Evolutionary conservation across 768 basidiomycete species (phyloP), one percentile per base, ranked within the genome.

Genomic region (Hypholoma sublateritium): DNA sequence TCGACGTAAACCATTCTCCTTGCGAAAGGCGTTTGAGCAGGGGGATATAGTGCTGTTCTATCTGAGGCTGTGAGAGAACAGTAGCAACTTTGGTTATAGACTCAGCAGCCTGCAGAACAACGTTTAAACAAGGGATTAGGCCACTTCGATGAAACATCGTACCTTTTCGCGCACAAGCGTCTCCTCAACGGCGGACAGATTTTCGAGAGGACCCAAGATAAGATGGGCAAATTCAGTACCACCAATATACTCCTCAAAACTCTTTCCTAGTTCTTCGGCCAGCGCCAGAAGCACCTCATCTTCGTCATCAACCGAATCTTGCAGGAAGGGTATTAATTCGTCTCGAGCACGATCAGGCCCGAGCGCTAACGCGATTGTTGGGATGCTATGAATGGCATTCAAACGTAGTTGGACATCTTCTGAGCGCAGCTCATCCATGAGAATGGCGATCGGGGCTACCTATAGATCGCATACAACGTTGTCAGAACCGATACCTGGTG

Each of bases 231-330:
- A 80, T 58, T 91, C 89, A 24, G 82, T 82, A 13, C 97, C 97
- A 34, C 97, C 97, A 53, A 98, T 84, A 70, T 97, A 98, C 60
- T 98, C 92, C 66, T 94, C 89, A 64, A 98, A 96, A 68, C 83
- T 87, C 69, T 83, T 83, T 41, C 97, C 97, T 19, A 99, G 77
- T 70, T 98, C 97, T 64, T 98, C 96, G 17, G 96, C 94, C 50
- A 99, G 79, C 5, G 95, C 96, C 44, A 99, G 81, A 41, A 99
- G 79, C 28, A 99, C 95, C 68, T 99, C 97, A 72, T 99, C 97
- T 74, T 99, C 97, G 67, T 99, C 97, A 72, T 99, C 97, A 62
- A 99, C 87, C n/a, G 94, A 95, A 68, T 99, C 96, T 76, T 95
- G 93, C 53, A 99, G 84, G 78, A 99, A 99, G 1, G 95, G 93